Percentiles rank a stretch among this genome's conserved stretches.
Evolutionary conservation across 805 yeast species (phyloP).

Genomic region (Ogataea angusta): DNA sequence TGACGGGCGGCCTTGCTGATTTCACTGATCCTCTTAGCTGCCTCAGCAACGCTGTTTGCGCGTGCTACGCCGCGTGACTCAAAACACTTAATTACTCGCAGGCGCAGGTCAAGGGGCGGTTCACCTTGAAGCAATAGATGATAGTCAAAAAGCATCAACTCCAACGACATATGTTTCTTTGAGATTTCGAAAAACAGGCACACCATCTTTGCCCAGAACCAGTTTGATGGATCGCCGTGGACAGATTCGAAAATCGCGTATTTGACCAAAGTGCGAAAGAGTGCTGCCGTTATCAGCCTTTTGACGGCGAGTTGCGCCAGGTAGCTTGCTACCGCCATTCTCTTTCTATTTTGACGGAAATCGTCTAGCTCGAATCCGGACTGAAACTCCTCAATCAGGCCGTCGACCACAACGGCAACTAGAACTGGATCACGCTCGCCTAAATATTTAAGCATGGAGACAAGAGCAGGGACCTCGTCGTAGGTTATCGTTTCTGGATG

Average conservation of each 20-base stretch:
- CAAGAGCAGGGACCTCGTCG: constrained; percentile 50
- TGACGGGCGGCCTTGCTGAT: neutral
- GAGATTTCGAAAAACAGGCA: constrained; percentile 39
- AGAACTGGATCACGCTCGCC: constrained; percentile 36
- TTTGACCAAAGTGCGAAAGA: constrained; percentile 30
- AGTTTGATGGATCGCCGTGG: constrained; percentile 61
- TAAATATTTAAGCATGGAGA: constrained; percentile 42
- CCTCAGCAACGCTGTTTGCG: neutral
- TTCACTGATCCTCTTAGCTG: neutral
- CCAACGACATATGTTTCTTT: constrained; percentile 30
- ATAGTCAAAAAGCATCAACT: constrained; percentile 65
- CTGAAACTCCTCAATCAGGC: constrained; percentile 57
- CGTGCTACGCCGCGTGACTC: constrained; percentile 35
- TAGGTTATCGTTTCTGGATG: constrained; percentile 49
- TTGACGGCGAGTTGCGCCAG: constrained; percentile 45
- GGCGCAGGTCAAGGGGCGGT: constrained; percentile 51
- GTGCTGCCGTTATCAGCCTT: neutral
- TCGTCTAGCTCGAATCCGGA: constrained; percentile 65
- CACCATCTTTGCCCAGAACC: constrained; percentile 64
- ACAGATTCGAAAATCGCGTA: constrained; percentile 65
- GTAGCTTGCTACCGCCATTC: constrained; percentile 61
- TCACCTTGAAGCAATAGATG: constrained; percentile 59
- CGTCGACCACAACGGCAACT: constrained; percentile 61
- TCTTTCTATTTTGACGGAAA: constrained; percentile 52
- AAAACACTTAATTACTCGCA: constrained; percentile 27